A percentile compares a stretch with the other conserved stretches of the same genome.
Conservation (phyloP, 1,284 basidiomycete genomes). For the Vanrija sp. region DNA sequence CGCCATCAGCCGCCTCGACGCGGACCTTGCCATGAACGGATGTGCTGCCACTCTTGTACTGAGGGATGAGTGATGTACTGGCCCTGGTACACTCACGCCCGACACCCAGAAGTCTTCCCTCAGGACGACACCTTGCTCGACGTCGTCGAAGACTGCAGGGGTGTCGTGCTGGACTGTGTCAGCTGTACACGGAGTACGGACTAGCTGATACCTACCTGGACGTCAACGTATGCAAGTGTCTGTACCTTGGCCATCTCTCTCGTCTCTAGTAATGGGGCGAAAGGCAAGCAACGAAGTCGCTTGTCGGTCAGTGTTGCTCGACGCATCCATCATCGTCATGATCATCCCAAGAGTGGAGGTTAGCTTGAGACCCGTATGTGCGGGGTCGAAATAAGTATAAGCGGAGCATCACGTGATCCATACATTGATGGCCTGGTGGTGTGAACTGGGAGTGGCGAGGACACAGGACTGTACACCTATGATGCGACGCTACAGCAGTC, state of each 20-base stretch:
- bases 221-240: slow-evolving; percentile 40
- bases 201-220: slow-evolving; percentile 35
- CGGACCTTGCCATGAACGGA: slow-evolving; percentile 44
- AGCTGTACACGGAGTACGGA: neutral
- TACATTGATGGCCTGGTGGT: too few relatives aligned
- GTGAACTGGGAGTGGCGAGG: too few relatives aligned
- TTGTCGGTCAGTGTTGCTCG: neutral
- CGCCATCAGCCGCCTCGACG: slow-evolving; percentile 28
- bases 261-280: neutral
- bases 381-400: neutral
- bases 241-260: slow-evolving; percentile 12
- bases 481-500: too few relatives aligned
- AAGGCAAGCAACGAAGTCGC: neutral
- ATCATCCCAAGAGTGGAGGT: neutral
- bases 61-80: neutral
- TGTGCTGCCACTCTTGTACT: slow-evolving; percentile 37
- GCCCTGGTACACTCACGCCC: slow-evolving; percentile 26
- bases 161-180: slow-evolving; percentile 41
- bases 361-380: neutral
- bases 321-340: too few relatives aligned
- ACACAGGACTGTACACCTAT: too few relatives aligned
- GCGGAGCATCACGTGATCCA: too few relatives aligned
- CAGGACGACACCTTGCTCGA: slow-evolving; percentile 40
- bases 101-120: slow-evolving; percentile 48
- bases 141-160: slow-evolving; percentile 45